phyloP scores from a whole-genome alignment of 371 early-diverging fungal genomes.

The Apophysomyces elegans region DNA sequence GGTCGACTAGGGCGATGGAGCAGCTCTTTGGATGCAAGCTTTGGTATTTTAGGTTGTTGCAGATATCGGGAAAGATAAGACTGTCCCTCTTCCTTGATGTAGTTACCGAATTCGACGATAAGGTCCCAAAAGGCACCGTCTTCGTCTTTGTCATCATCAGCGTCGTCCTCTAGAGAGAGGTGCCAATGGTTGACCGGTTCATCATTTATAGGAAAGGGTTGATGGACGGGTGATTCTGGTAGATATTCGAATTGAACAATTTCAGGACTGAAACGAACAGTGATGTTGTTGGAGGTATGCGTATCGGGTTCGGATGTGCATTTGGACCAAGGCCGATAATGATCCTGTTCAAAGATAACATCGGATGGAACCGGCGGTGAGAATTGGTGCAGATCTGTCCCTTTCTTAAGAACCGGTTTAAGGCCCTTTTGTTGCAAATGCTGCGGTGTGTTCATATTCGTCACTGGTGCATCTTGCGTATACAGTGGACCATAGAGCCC shows the following conservation, averaged over 20 bases:
- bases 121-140: conserved; percentile 21
- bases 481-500: conserved; percentile 49
- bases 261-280: conserved; percentile 31
- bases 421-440: conserved; percentile 12
- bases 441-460: neutral
- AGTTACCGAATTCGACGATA: neutral
- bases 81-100: neutral
- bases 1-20: conserved; percentile 6
- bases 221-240: conserved; percentile 28
- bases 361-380: conserved; percentile 6
- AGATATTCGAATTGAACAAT: conserved; percentile 23
- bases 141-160: conserved; percentile 14
- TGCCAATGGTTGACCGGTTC: conserved; percentile 11
- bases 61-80: neutral
- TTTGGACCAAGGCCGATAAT: conserved; percentile 11
- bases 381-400: conserved; percentile 7
- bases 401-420: conserved; percentile 26
- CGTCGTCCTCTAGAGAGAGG: conserved; percentile 15
- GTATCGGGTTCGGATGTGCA: conserved; percentile 9
- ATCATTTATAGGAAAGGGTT: conserved; percentile 7
- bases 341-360: conserved; percentile 5
- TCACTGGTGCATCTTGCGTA: conserved; percentile 13
- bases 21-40: neutral
- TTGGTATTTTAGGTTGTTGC: conserved; percentile 9
- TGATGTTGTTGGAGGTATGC: neutral